Evolutionary conservation across 2,329 filamentous ascomycete genomes (phyloP), one percentile per base, ranked within the genome.

Genomic region (Penicillium occitanis): DNA sequence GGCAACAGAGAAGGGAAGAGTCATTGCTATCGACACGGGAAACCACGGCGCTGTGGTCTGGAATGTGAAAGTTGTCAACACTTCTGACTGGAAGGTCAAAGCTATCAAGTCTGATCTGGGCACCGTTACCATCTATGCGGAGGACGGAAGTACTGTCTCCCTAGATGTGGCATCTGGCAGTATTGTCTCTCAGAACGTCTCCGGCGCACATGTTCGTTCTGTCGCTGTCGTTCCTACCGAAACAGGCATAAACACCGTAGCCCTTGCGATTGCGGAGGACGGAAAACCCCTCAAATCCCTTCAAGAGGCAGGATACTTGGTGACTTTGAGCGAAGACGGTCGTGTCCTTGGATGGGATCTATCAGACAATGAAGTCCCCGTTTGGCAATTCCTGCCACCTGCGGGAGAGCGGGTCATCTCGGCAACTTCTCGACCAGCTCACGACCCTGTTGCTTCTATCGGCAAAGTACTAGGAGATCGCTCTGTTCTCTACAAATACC

Each of bases 401-500:
- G 73, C 82, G 1, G 88, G 87, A 11, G 87, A 96, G 75, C 87
- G 83, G 66, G 87, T 98, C 63, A 81, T 89, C 6, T 82, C 85
- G 53, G 83, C 95, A 46, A 89, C 88, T 2, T 84, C 88, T 19
- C 86, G 89, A 58, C 88, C 92, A 10, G 75, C 85, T 2, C 90
- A 94, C 69, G 93, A 99, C 71, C 92, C 92, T 0, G 89, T 98
- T 58, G 94, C 95, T 2, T 98, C 95, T 0, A 97, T 99, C 71
- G 95, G 95, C 10, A 92, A 92, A 67, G 95, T 98, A 1, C 86
- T 99, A 25, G 93, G 93, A 30, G 91, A 99, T 73, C 88, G 95
- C 51, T 89, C 89, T n/a, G 95, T 99, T 58, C 86, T 94, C 69
- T 99, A 99, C 87, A 99, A 99, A 80, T 98, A 98, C 76, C 82